Base-by-base conservation (phyloP, 352 stramenopile species). In the Phytophthora sojae region DNA sequence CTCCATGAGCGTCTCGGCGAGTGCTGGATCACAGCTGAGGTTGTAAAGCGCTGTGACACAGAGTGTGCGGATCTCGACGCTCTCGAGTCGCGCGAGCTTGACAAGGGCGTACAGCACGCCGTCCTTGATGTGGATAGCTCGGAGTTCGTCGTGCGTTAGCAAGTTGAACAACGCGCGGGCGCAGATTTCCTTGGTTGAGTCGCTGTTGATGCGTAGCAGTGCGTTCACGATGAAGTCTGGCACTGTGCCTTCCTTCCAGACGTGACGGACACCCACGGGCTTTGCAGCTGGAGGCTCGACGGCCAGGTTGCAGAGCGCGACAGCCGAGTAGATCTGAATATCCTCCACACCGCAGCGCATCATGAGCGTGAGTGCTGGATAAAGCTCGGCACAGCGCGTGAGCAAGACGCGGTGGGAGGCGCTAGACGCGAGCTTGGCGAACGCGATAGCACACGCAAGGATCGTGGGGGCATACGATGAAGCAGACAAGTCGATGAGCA, bases 181-280 rank as follows among this genome's bases (percentile, higher is more conserved):
- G 45, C 91, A 97, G 39, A 96, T 94, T 58, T 95, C 91, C 61
- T 97, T 97, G 29, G 90, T 96, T 11, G 87, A 92, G 55, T 94
- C 87, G 61, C 85, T 95, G 75, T 97, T 97, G 74, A 96, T 96
- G 11, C 91, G 88, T 39, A 97, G 68, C 30, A 97, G 73, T 14
- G 89, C 91, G 65, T 96, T 97, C 56, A 96, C 91, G 54, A 97
- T 95, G 45, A 97, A 96, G 73, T 97, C 90, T 8, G 86, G 85
- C 26, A 96, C 87, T 0, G 88, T 96, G 37, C 88, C 88, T 82
- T 96, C 88, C 55, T 92, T 93, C 88, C 88, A 96, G 29, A 97
- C 88, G 67, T 93, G 80, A 5, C 81, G 81, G 26, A 80, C 81
- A 1, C 88, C 81, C 44, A 89, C 73, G 0, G 75, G 81, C 39